Base-by-base conservation (phyloP, 2,329 filamentous ascomycete species). In the Colletotrichum musae region DNA sequence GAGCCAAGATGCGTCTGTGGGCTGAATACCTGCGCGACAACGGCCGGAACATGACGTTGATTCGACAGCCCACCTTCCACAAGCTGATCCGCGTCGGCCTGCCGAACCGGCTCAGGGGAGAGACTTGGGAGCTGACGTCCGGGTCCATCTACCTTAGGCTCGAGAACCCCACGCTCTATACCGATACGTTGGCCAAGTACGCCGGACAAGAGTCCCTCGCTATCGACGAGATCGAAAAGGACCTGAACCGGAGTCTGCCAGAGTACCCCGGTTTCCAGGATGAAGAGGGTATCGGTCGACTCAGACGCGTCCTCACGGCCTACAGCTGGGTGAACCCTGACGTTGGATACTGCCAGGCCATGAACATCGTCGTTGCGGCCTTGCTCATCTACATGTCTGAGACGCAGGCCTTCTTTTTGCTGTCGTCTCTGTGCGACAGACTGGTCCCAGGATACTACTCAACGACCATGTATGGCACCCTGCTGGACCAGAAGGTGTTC, bases 301-400 rank as follows among this genome's bases (percentile, higher is more conserved):
- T 99, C 71, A 91, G 96, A 69, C 89, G 95, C 67, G 96, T 99
- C 45, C 86, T 99, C 64, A 98, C 95, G 2, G 96, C 96, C 5
- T 99, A 99, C 83, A 98, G 95, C 82, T 99, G 96, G 96, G 93
- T 92, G 57, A 96, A 99, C 76, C 89, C 93, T 61, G 94, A 98
- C 73, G 95, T 99, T 64, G 96, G 96, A 73, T 99, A 99, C 81
- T 99, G 96, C 80, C 96, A 99, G 82, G 96, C 96, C 71, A 99
- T 99, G 96, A 99, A 99, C 80, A 99, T 99, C 74, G 96, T 99
- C 41, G 95, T 98, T 63, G 96, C 96, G 18, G 96, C 96, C n/a
- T 84, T 99, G 67, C 87, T 99, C 74, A 99, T 99, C 85, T 98
- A 98, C 84, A 97, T 97, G 91, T 98, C 95, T 9, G 96, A 99